Evolutionary conservation across 495 filamentous ascomycete genomes (phyloP), one percentile per base, ranked within the genome.

Genomic region (Chaetomidium leptoderma): DNA sequence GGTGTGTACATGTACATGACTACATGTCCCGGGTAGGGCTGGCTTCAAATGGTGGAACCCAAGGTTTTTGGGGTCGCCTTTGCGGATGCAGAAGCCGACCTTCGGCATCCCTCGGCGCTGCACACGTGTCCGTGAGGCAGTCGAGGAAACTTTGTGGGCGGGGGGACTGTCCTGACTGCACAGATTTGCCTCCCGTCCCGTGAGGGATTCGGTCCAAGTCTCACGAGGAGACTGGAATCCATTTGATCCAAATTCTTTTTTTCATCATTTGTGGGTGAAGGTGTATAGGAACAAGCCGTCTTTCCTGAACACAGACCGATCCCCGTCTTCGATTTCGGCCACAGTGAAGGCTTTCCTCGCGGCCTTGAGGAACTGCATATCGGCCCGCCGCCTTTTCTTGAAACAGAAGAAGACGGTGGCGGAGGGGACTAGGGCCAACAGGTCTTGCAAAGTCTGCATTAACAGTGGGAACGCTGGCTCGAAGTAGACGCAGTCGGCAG

Each of bases 401-500:
- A 89, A 96, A 74, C 92, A 97, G 75, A 98, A 98, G 72, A 89
- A 97, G 64, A 92, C 85, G 4, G 88, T 76, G 1, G 90, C 80
- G 14, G 76, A 63, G 2, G 81, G 74, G 17, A 76, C 74, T 27
- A 78, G 65, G 39, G 53, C 78, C 37, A 88, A 63, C 54, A 89
- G 73, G 43, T 82, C 79, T 54, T 79, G 70, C 61, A 98, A 69
- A n/a, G 93, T 97, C 59, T 83, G 72, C 62, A 91, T 78, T 32
- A 98, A 78, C 29, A 95, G 77, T 42, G 91, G 91, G 68, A 97
- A 97, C 3, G 92, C 88, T 4, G 92, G 90, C 70, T 98, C 92
- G 64, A 95, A 95, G 78, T 97, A 98, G 48, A 95, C 91, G 75
- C 93, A 97, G 70, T 98, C 93, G 6, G 92, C 93, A 11, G 93